These are phyloP conservation scores for Hanseniaspora mollemarum DNA, from an alignment of 805 yeast genomes.

Conservation along the genomic window DNA sequence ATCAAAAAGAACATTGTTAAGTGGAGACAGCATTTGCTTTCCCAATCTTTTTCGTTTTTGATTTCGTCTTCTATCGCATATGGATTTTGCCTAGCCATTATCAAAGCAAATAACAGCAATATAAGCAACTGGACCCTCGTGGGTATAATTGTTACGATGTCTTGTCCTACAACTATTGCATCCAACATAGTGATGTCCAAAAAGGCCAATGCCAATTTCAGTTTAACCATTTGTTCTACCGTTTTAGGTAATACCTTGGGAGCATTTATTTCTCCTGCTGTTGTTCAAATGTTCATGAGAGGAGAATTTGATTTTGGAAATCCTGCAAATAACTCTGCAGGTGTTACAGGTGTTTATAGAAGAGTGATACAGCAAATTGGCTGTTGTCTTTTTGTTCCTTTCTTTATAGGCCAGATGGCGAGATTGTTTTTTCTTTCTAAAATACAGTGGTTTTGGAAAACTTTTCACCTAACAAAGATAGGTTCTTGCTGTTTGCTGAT, in stretches of 20 bases:
- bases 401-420: constrained; percentile 76
- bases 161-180: constrained; percentile 85
- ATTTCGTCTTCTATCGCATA: constrained; percentile 59
- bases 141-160: constrained; percentile 70
- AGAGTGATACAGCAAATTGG: constrained; percentile 84
- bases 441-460: constrained; percentile 47
- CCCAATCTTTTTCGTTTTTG: constrained; percentile 55
- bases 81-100: constrained; percentile 61
- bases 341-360: constrained; percentile 49
- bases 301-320: constrained; percentile 66
- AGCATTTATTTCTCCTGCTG: constrained; percentile 77
- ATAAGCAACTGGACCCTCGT: constrained; percentile 69
- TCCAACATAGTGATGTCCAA: constrained; percentile 89
- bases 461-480: constrained; percentile 54
- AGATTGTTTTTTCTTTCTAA: constrained; percentile 61
- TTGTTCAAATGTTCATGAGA: constrained; percentile 55
- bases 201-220: constrained; percentile 71
- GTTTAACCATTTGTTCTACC: constrained; percentile 71
- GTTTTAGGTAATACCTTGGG: constrained; percentile 76
- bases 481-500: constrained; percentile 70
- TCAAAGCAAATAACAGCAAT: constrained; percentile 42
- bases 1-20: constrained; percentile 52
- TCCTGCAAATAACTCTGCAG: constrained; percentile 47
- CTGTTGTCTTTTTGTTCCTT: constrained; percentile 67
- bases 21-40: constrained; percentile 75